These are phyloP conservation scores for Echium plantagineum DNA, from an alignment of 257 asterid species.

Conservation along the genomic window DNA sequence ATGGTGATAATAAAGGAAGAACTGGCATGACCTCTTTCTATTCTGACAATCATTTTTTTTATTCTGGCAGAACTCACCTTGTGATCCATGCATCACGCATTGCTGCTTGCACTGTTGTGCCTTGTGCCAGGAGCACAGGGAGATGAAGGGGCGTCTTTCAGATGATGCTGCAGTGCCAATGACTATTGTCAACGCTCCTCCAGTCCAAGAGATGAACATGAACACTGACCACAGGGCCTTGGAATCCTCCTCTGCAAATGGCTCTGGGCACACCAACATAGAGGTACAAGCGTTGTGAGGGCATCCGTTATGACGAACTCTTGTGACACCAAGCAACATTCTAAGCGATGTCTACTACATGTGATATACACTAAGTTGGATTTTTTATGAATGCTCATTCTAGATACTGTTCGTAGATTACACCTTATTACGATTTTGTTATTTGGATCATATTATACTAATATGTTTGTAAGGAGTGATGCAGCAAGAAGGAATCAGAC, in stretches of 20 bases:
- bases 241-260: slow-evolving; percentile 42
- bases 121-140: slow-evolving; percentile 95
- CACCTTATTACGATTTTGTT: background rate
- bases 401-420: background rate
- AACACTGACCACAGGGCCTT: slow-evolving; percentile 10
- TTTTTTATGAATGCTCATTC: background rate
- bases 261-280: slow-evolving; percentile 32
- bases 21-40: background rate
- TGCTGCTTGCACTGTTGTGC: slow-evolving; percentile 99
- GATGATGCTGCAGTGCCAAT: slow-evolving; percentile 55
- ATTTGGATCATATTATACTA: background rate
- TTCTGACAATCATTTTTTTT: slow-evolving; percentile 1
- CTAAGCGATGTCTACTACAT: background rate
- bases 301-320: background rate
- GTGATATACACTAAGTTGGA: background rate
- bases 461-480: background rate
- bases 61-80: slow-evolving; percentile 73
- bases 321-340: background rate
- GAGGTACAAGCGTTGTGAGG: slow-evolving; percentile 74
- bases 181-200: slow-evolving; percentile 90
- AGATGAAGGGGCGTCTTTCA: slow-evolving; percentile 72
- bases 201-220: slow-evolving; percentile 43
- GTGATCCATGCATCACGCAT: slow-evolving; percentile 91
- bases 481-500: no score
- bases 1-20: background rate